phyloP scores from a whole-genome alignment of 768 basidiomycete genomes.

The Gloeophyllum trabeum region DNA sequence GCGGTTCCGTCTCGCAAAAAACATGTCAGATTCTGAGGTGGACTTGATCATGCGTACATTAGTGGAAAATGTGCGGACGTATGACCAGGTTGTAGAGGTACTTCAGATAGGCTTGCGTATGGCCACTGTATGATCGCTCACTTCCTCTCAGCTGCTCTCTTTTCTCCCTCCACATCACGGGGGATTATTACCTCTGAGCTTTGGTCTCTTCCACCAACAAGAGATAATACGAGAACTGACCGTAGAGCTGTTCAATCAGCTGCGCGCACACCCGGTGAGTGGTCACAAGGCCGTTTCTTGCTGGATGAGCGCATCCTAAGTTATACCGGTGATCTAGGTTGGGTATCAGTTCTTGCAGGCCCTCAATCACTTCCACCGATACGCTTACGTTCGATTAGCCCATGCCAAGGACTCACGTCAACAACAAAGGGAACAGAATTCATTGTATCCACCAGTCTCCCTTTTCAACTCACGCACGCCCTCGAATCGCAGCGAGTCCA shows the following conservation, averaged over 20 bases:
- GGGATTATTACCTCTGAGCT: slow-evolving; percentile 77
- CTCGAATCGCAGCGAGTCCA: slow-evolving; percentile 35
- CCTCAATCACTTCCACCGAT: slow-evolving; percentile 83
- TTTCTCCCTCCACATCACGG: slow-evolving; percentile 64
- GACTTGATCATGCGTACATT: slow-evolving; percentile 66
- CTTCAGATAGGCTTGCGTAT: slow-evolving; percentile 13
- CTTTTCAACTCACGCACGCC: slow-evolving; percentile 23
- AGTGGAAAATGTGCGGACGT: slow-evolving; percentile 58
- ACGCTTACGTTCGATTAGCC: slow-evolving; percentile 79
- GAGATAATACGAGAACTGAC: slow-evolving; percentile 67
- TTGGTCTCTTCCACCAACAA: slow-evolving; percentile 85
- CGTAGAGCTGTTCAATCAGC: slow-evolving; percentile 73
- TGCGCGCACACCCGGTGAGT: slow-evolving; percentile 68
- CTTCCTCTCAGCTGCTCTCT: slow-evolving; percentile 57
- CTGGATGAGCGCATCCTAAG: too few relatives aligned
- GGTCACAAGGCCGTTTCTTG: too few relatives aligned
- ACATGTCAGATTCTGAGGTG: slow-evolving; percentile 62
- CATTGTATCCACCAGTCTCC: slow-evolving; percentile 21
- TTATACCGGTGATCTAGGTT: too few relatives aligned
- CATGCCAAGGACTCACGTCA: slow-evolving; percentile 47
- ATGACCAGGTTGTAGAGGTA: slow-evolving; percentile 89
- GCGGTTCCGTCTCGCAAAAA: slow-evolving; percentile 65
- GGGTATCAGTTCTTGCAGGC: slow-evolving; percentile 68
- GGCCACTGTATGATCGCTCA: slow-evolving; percentile 1
- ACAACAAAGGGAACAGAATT: slow-evolving; percentile 20